Percentiles rank a stretch among this genome's conserved stretches.
These are phyloP conservation scores for Penicillium sp. DNA, from an alignment of 2,329 filamentous ascomycete species.

Conservation along the genomic window DNA sequence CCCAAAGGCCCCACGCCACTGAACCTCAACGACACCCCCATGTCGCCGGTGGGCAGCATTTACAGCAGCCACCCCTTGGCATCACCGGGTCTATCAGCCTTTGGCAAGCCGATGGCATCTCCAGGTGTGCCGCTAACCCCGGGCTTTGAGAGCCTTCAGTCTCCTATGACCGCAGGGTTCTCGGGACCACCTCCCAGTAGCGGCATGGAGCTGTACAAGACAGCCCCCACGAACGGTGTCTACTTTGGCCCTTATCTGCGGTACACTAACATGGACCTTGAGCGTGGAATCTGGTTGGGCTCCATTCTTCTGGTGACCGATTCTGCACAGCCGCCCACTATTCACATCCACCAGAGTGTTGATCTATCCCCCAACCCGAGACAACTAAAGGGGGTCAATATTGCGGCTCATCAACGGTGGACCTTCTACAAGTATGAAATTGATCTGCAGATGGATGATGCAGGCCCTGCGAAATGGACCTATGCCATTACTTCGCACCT, in stretches of 20 bases:
- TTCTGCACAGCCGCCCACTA: constrained; percentile 84
- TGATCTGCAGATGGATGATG: constrained; percentile 82
- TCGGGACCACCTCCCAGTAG: constrained; percentile 81
- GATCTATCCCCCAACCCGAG: constrained; percentile 90
- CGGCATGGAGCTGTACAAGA: constrained; percentile 90
- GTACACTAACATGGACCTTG: constrained; percentile 96
- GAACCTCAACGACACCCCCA: constrained; percentile 71
- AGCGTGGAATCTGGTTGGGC: constrained; percentile 83
- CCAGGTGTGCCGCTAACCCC: constrained; percentile 79
- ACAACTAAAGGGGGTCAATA: constrained; percentile 75
- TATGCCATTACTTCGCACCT: constrained; percentile 96
- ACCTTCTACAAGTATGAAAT: constrained; percentile 93
- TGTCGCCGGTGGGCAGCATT: constrained; percentile 75
- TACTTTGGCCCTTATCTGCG: constrained; percentile 96
- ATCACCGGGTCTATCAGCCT: constrained; percentile 61
- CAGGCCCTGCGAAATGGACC: constrained; percentile 78
- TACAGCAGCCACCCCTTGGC: constrained; percentile 66
- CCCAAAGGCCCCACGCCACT: constrained; percentile 91
- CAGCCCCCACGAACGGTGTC: constrained; percentile 88
- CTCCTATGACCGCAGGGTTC: constrained; percentile 76
- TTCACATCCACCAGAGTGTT: constrained; percentile 85
- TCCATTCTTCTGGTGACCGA: constrained; percentile 93
- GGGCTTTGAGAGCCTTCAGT: constrained; percentile 78
- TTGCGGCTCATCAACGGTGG: constrained; percentile 89
- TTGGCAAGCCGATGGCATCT: constrained; percentile 60